A percentile compares a stretch with the other conserved stretches of the same genome.
These are phyloP conservation scores for Hypericum perforatum DNA, from an alignment of 345 rosid species.

Conservation along the genomic window DNA sequence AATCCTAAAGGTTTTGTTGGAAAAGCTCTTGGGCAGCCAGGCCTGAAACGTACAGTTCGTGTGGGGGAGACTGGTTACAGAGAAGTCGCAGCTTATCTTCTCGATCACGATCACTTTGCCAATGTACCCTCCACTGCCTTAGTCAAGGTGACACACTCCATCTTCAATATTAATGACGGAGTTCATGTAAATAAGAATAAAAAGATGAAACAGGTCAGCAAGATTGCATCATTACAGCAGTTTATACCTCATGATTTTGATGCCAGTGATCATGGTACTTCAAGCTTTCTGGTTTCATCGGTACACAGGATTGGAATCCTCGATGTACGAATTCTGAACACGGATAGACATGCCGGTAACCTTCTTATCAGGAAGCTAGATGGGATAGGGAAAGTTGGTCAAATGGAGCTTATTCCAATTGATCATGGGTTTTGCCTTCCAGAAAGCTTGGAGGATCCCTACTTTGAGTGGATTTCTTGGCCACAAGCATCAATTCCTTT, in stretches of 20 bases:
- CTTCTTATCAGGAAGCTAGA: slow-evolving; percentile 31
- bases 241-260: slow-evolving; percentile 39
- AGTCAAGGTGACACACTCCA: slow-evolving; percentile 30
- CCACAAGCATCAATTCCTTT: slow-evolving; percentile 42
- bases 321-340: slow-evolving; percentile 30
- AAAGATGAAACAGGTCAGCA: slow-evolving; percentile 22
- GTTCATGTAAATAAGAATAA: slow-evolving; percentile 16
- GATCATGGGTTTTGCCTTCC: slow-evolving; percentile 45
- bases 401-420: slow-evolving; percentile 33
- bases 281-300: slow-evolving; percentile 32
- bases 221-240: slow-evolving; percentile 37
- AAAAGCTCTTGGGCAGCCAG: slow-evolving; percentile 34
- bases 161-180: slow-evolving; percentile 30
- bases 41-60: slow-evolving; percentile 33
- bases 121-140: slow-evolving; percentile 37
- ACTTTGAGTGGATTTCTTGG: slow-evolving; percentile 43
- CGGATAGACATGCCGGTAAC: slow-evolving; percentile 38
- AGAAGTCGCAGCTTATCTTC: slow-evolving; percentile 41
- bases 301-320: slow-evolving; percentile 36
- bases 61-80: slow-evolving; percentile 40
- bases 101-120: slow-evolving; percentile 34
- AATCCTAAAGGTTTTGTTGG: slow-evolving; percentile 36
- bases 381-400: slow-evolving; percentile 22
- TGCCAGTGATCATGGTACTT: slow-evolving; percentile 41
- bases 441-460: slow-evolving; percentile 37